phyloP scores from a whole-genome alignment of 306 rosid species.

The Luffa acutangula region DNA sequence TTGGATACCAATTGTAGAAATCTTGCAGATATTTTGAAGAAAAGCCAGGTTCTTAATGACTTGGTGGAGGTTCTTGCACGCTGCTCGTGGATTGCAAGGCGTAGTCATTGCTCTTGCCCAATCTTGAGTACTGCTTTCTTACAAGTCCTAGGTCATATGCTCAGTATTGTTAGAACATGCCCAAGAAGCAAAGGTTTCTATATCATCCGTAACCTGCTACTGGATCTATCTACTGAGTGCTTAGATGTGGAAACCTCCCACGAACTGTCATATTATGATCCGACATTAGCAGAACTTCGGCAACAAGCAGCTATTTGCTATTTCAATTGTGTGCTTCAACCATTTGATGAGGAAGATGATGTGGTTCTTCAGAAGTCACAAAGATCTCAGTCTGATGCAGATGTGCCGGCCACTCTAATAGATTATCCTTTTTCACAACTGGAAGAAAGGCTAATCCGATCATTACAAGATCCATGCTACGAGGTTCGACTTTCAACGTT shows the following conservation, averaged over 20 bases:
- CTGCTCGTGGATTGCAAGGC: conserved; percentile 61
- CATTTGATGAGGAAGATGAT: conserved; percentile 38
- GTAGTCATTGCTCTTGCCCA: conserved; percentile 58
- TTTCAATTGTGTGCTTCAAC: conserved; percentile 70
- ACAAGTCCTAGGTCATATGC: conserved; percentile 70
- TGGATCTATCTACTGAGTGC: conserved; percentile 61
- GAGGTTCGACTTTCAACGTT: conserved; percentile 90
- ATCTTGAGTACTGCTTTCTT: conserved; percentile 58
- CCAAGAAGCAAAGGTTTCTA: conserved; percentile 25
- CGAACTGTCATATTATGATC: conserved; percentile 46
- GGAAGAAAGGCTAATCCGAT: conserved; percentile 50
- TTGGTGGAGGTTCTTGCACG: conserved; percentile 42
- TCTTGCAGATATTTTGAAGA: conserved; percentile 71
- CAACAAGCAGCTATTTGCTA: conserved; percentile 77
- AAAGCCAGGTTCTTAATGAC: conserved; percentile 52
- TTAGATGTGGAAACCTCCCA: conserved; percentile 50
- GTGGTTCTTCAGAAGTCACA: conserved; percentile 20
- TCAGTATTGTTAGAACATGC: conserved; percentile 52
- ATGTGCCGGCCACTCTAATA: conserved; percentile 25
- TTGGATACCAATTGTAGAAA: conserved; percentile 63
- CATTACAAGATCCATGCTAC: conserved; percentile 63
- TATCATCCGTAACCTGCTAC: conserved; percentile 41
- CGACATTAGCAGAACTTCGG: conserved; percentile 69
- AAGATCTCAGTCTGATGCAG: conserved; percentile 30
- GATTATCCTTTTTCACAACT: conserved; percentile 42